Percentiles rank a stretch among this genome's conserved stretches.
Evolutionary conservation across 441 rosid species (phyloP).

Genomic region (Euphorbia schlechtendalii): DNA sequence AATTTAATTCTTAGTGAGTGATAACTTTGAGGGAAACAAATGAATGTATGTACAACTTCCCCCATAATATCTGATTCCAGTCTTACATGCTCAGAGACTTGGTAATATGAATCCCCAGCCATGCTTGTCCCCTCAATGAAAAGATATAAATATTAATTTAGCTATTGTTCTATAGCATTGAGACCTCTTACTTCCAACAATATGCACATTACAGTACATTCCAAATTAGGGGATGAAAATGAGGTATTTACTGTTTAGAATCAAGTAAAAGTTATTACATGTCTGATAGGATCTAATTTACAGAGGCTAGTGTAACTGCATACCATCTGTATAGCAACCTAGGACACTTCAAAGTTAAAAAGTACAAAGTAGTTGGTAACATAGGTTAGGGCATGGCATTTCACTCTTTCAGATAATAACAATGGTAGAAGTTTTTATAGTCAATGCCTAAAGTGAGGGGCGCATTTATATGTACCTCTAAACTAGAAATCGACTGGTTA

Average conservation of each 20-base stretch:
- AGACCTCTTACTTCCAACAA: no score
- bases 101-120: no score
- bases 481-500: conserved; percentile 1
- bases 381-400: background rate
- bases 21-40: no score
- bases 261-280: background rate
- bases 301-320: background rate
- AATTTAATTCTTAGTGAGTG: no score
- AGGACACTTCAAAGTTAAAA: background rate
- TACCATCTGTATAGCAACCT: background rate
- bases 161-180: no score
- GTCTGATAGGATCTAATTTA: background rate
- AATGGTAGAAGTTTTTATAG: background rate
- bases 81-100: no score
- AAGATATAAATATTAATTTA: no score
- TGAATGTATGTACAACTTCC: no score
- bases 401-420: background rate
- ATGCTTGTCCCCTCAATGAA: no score
- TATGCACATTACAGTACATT: no score
- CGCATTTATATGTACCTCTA: background rate
- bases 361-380: background rate
- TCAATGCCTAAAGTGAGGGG: background rate
- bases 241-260: background rate
- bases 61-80: no score
- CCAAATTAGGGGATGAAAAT: background rate